These are phyloP conservation scores for Elongisporangium senticosum DNA, from an alignment of 352 stramenopile species.

Conservation along the genomic window DNA sequence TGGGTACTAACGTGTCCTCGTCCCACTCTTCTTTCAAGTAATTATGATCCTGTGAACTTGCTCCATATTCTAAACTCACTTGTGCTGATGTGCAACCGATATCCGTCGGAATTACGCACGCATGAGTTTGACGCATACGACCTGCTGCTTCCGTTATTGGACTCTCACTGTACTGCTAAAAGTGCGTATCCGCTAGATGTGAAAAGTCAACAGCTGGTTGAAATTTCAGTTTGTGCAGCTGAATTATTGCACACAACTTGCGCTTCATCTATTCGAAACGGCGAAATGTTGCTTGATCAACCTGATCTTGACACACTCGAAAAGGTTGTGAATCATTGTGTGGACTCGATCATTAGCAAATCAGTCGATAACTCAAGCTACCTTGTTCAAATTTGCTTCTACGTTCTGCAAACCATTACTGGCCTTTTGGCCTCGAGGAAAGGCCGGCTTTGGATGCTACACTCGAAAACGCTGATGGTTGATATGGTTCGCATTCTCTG, in stretches of 20 bases:
- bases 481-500: conserved; percentile 74
- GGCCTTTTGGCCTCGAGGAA: conserved; percentile 45
- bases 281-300: conserved; percentile 48
- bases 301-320: conserved; percentile 43
- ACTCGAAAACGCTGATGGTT: conserved; percentile 52
- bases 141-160: conserved; percentile 52
- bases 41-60: conserved; percentile 70
- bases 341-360: conserved; percentile 43
- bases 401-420: conserved; percentile 68
- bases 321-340: conserved; percentile 63
- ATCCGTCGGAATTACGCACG: conserved; percentile 33
- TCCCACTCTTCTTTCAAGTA: conserved; percentile 51
- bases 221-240: conserved; percentile 56
- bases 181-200: conserved; percentile 32
- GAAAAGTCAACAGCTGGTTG: conserved; percentile 30
- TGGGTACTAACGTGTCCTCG: conserved; percentile 61
- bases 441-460: conserved; percentile 56
- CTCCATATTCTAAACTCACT: conserved; percentile 60
- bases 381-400: conserved; percentile 47
- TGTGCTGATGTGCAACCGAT: conserved; percentile 62
- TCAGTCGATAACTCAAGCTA: conserved; percentile 21
- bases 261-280: conserved; percentile 50
- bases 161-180: conserved; percentile 51
- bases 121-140: conserved; percentile 72
- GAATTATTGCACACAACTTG: conserved; percentile 70